Percentiles rank a stretch among this genome's conserved stretches.
These are phyloP conservation scores for Skeletonema menzelii DNA, from an alignment of 108 stramenopile species.

Conservation along the genomic window DNA sequence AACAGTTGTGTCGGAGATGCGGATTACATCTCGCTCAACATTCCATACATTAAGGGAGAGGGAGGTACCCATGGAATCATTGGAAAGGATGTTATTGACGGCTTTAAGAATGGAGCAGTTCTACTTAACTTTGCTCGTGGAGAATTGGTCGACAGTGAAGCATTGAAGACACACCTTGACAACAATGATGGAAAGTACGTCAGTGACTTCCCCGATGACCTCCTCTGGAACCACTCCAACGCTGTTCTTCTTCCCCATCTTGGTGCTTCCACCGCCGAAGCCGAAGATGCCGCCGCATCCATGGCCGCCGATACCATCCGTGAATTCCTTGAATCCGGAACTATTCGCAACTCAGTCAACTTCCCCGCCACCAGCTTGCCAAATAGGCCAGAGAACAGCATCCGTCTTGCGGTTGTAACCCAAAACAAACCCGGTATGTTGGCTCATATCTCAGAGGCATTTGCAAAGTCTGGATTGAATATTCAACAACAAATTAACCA, in stretches of 20 bases:
- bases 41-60: constrained; percentile 93
- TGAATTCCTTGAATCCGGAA: constrained; percentile 83
- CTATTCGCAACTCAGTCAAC: constrained; percentile 90
- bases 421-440: constrained; percentile 88
- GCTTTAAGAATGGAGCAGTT: constrained; percentile 84
- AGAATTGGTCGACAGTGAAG: constrained; percentile 91
- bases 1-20: constrained; percentile 70
- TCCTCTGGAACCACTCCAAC: constrained; percentile 87
- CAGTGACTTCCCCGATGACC: constrained; percentile 88
- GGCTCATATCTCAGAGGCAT: constrained; percentile 80
- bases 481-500: constrained; percentile 94
- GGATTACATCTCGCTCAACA: constrained; percentile 95
- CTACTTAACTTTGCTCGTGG: constrained; percentile 96
- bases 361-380: constrained; percentile 80
- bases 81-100: constrained; percentile 65
- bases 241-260: constrained; percentile 92
- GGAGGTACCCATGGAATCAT: constrained; percentile 91
- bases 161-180: constrained; percentile 88
- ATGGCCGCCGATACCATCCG: constrained; percentile 92
- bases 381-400: constrained; percentile 57
- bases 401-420: constrained; percentile 90
- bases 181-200: constrained; percentile 74
- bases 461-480: constrained; percentile 81
- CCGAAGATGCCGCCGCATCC: constrained; percentile 92
- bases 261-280: constrained; percentile 96